Percentiles rank a stretch among this genome's conserved stretches.
These are phyloP conservation scores for Apiospora sp. DNA, from an alignment of 2,329 filamentous ascomycete species.

Conservation along the genomic window DNA sequence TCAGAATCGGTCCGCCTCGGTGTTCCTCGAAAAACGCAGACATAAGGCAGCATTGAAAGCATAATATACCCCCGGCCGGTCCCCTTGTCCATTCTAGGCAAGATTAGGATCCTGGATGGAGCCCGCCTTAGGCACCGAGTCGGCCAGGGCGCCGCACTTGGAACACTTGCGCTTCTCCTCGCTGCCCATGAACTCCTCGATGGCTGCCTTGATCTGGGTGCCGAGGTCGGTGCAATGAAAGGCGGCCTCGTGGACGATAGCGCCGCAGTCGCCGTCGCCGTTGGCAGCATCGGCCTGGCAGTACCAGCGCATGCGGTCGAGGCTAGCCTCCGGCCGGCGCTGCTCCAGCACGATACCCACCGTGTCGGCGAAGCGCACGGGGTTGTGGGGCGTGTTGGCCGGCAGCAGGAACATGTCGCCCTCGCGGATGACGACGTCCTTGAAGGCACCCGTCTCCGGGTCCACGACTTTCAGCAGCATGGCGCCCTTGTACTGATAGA, in stretches of 20 bases:
- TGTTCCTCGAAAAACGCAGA: background rate
- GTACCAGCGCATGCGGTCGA: constrained; percentile 92
- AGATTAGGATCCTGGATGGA: constrained; percentile 68
- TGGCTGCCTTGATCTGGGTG: constrained; percentile 92
- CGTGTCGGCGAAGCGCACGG: constrained; percentile 89
- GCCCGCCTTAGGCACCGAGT: constrained; percentile 70
- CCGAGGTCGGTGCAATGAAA: constrained; percentile 93
- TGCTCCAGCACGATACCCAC: constrained; percentile 96
- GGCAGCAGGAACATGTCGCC: constrained; percentile 94
- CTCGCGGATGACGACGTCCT: constrained; percentile 88
- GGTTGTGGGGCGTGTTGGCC: constrained; percentile 95
- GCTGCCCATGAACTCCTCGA: constrained; percentile 76
- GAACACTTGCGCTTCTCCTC: constrained; percentile 76
- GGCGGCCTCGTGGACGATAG: constrained; percentile 81
- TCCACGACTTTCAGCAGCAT: constrained; percentile 96
- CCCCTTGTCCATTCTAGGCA: constrained; percentile 38
- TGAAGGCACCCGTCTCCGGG: constrained; percentile 62
- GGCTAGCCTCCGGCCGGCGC: constrained; percentile 70
- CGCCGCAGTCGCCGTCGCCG: constrained; percentile 58
- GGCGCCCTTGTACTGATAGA: constrained; percentile 93
- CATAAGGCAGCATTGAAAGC: background rate
- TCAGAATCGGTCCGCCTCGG: background rate
- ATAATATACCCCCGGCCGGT: background rate
- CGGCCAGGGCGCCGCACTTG: constrained; percentile 78
- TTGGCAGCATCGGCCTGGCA: constrained; percentile 60